Evolutionary conservation across 768 basidiomycete genomes (phyloP).

Genomic region (Boletus rubescentipes): DNA sequence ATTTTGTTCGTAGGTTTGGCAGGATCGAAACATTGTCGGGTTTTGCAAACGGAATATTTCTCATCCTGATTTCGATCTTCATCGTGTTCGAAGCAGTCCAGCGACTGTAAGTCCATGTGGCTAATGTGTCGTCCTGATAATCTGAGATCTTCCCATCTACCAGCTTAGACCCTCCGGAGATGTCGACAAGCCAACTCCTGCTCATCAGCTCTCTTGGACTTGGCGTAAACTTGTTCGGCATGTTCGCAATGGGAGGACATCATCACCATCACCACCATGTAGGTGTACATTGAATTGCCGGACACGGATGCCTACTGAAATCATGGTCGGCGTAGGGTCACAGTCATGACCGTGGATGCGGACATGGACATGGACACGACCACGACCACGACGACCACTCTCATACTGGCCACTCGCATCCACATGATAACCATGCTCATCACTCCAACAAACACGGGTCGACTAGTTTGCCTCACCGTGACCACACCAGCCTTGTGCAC

Average conservation of each 20-base stretch:
- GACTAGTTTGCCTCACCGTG: slow-evolving; percentile 14
- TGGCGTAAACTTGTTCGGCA: slow-evolving; percentile 94
- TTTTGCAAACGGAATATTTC: slow-evolving; percentile 95
- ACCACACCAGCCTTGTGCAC: slow-evolving; percentile 23
- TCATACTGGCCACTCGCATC: slow-evolving; percentile 35
- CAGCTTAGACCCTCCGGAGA: slow-evolving; percentile 92
- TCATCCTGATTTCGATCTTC: slow-evolving; percentile 93
- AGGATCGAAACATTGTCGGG: slow-evolving; percentile 97
- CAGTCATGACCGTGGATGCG: slow-evolving; percentile 13
- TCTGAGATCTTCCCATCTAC: background rate
- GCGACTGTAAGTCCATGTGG: slow-evolving; percentile 59
- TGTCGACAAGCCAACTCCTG: slow-evolving; percentile 92
- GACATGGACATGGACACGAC: slow-evolving; percentile 5
- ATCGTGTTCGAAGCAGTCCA: slow-evolving; percentile 98
- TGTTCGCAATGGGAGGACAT: slow-evolving; percentile 98
- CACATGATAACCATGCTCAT: slow-evolving; percentile 31
- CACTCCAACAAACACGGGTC: slow-evolving; percentile 16
- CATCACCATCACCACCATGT: slow-evolving; percentile 78
- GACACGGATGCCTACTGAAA: background rate
- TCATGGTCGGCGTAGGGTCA: slow-evolving; percentile 17
- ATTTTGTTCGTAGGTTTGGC: slow-evolving; percentile 62
- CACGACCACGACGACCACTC: slow-evolving; percentile 33
- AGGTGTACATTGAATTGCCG: slow-evolving; percentile 25
- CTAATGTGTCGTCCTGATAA: slow-evolving; percentile 20
- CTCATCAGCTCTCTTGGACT: slow-evolving; percentile 88